These are phyloP conservation scores for Secale cereale DNA, from an alignment of 176 grass and related monocot genomes.

Conservation along the genomic window DNA sequence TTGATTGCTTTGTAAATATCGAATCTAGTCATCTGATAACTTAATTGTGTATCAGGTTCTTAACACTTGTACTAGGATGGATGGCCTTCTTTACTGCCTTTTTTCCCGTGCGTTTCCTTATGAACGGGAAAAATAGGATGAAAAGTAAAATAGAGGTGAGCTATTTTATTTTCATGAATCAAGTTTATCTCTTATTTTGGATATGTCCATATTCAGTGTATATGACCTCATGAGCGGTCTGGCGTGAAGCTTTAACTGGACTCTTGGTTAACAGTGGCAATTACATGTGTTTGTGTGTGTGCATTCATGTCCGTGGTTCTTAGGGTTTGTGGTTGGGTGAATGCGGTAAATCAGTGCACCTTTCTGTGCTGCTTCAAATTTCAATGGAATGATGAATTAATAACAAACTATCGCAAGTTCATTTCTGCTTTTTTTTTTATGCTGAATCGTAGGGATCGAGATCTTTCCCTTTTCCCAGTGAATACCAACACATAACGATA, in stretches of 20 bases:
- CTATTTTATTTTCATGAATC: neutral
- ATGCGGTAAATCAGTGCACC: slow-evolving; percentile 1
- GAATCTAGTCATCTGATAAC: slow-evolving; percentile 19
- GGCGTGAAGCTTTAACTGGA: neutral
- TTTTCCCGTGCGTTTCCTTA: slow-evolving; percentile 79
- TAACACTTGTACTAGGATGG: slow-evolving; percentile 75
- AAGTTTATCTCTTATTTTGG: neutral
- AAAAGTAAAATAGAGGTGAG: slow-evolving; percentile 87
- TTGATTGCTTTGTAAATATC: slow-evolving; percentile 12
- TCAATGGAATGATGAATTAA: neutral
- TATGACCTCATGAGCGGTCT: neutral
- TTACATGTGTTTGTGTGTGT: neutral
- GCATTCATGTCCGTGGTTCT: neutral
- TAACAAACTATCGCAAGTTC: neutral
- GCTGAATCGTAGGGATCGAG: neutral
- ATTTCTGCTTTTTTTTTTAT: neutral
- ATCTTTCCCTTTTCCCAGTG: neutral
- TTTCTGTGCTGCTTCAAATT: neutral
- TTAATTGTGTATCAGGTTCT: slow-evolving; percentile 54
- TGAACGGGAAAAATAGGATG: slow-evolving; percentile 71
- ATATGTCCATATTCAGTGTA: neutral
- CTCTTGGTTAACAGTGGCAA: neutral
- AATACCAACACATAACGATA: neutral
- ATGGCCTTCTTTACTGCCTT: slow-evolving; percentile 84
- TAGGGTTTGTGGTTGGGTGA: neutral